Percentiles rank a stretch among this genome's conserved stretches.
Conservation (phyloP, 352 stramenopile genomes). For the Elongisporangium senticosum region DNA sequence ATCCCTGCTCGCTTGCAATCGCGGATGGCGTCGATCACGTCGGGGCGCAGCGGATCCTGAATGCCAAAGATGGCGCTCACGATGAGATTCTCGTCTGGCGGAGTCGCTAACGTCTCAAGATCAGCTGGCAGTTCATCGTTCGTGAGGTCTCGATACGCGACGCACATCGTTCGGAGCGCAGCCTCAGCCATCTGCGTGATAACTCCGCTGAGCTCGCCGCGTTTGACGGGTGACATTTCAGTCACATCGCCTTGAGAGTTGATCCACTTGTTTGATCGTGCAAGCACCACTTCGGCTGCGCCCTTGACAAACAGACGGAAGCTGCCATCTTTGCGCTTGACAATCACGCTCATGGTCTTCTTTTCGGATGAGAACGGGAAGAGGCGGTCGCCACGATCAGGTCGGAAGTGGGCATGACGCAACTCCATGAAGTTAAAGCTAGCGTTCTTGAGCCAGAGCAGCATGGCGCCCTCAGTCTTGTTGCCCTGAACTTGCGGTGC, state of each 20-base stretch:
- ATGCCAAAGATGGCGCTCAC: slow-evolving; percentile 93
- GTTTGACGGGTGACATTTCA: slow-evolving; percentile 48
- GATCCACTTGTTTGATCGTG: slow-evolving; percentile 62
- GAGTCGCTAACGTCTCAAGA: slow-evolving; percentile 41
- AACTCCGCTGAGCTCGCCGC: slow-evolving; percentile 62
- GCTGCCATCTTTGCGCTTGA: slow-evolving; percentile 28
- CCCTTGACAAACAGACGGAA: slow-evolving; percentile 67
- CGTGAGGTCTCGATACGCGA: slow-evolving; percentile 78
- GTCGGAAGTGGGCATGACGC: slow-evolving; percentile 44
- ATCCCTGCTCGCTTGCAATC: slow-evolving; percentile 95
- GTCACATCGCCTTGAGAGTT: slow-evolving; percentile 38
- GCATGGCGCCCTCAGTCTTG: slow-evolving; percentile 80
- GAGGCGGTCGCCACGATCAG: slow-evolving; percentile 47
- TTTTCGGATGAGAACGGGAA: slow-evolving; percentile 82
- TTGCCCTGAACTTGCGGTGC: slow-evolving; percentile 54
- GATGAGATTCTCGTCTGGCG: slow-evolving; percentile 74
- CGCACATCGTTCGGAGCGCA: slow-evolving; percentile 83
- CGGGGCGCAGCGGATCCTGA: slow-evolving; percentile 92
- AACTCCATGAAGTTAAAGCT: slow-evolving; percentile 58
- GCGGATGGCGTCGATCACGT: slow-evolving; percentile 92
- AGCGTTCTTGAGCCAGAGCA: slow-evolving; percentile 61
- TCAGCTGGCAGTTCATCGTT: slow-evolving; percentile 44
- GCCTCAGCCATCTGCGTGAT: slow-evolving; percentile 80
- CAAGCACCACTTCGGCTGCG: slow-evolving; percentile 66
- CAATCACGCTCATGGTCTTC: slow-evolving; percentile 74